Evolutionary conservation across 176 grass and related monocot species (phyloP), one percentile per base, ranked within the genome.

Genomic region (Calamus simplicifolius): DNA sequence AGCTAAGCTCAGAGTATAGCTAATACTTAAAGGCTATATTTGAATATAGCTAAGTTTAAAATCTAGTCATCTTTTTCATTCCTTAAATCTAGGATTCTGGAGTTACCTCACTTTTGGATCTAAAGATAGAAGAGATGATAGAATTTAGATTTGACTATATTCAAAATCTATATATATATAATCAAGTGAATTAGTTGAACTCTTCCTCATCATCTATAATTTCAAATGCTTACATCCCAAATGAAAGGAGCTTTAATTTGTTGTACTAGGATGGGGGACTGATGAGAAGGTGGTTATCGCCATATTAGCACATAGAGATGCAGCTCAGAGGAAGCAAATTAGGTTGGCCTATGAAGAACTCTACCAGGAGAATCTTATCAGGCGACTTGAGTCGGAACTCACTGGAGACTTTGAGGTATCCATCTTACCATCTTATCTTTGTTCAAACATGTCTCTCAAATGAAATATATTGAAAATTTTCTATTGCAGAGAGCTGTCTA

Each of bases 211-310:
- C 23, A 18, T 15, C 13, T 7, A n/a, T 31, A 6, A n/a, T 12
- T 51, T 7, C 16, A 61, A 18, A 27, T 29, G 6, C 29, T 18
- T 59, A 30, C 14, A 51, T 38, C 19, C 13, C 2, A 3, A 48
- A 23, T 73, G 68, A 70, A 52, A 12, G 10, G 29, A 5, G 3
- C 51, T 21, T 63, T 72, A 12, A 68, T 27, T 56, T 48, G 25
- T 38, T 25, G 35, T 43, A 0, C 35, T n/a, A 95, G 90, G 91
- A 69, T 95, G 91, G 86, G 91, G 91, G 10, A 95, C 91, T 10
- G 77, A 95, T 54, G 91, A 95, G 71, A 77, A 84, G 82, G 68
- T 77, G 5, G 56, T 90, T 1, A 90, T 90, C 59, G 28, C 48
- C n/a, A 73, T 90, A 16, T 64, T 95, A 54, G 74, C 91, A 7